Evolutionary conservation across 192 early-diverging fungal species (phyloP), one percentile per base, ranked within the genome.

Genomic region (Kappamyces sp.): DNA sequence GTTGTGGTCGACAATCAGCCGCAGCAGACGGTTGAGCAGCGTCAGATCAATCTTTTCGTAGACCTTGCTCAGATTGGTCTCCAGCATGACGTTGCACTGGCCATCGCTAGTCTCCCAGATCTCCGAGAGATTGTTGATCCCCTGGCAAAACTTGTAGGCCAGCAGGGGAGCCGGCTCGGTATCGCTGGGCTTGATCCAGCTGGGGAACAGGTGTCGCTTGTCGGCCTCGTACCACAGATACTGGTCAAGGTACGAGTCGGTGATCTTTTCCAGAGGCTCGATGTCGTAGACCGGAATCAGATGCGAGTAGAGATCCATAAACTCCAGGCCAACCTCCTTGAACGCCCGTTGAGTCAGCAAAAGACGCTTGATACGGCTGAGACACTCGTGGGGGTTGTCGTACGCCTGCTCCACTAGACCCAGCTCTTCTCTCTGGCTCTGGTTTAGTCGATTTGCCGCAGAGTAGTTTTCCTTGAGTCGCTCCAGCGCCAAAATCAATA

Each of bases 191-290:
- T 99, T 99, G 68, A 97, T 92, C 96, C 96, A 99, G n/a, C 90
- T 84, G 31, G 96, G 94, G 84, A 97, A 99, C 48, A 99, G 75
- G 59, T 94, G 85, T 39, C 94, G 86, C 78, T 97, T 97, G 64
- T 94, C 92, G 9, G 92, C 94, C 62, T 99, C 96, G 68, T 97
- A 97, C 96, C 96, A 99, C 40, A 99, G 79, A 63, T 99, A 99
- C 70, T 99, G 96, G 69, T 99, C 96, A 59, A 99, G 76, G 55
- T 99, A 99, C 37, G 96, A 93, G 69, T 99, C 96, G 0, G 93
- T 93, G 60, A 99, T 99, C 74, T 99, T 99, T 68, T 99, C 96
- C n/a, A 99, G 73, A 8, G 96, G 94, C 66, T 97, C 96, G 3
- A 99, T 84, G 69, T 94, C 91, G 70, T 92, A 97, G 5, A 99